phyloP scores from a whole-genome alignment of 345 rosid genomes.

The Syzygium aqueum region DNA sequence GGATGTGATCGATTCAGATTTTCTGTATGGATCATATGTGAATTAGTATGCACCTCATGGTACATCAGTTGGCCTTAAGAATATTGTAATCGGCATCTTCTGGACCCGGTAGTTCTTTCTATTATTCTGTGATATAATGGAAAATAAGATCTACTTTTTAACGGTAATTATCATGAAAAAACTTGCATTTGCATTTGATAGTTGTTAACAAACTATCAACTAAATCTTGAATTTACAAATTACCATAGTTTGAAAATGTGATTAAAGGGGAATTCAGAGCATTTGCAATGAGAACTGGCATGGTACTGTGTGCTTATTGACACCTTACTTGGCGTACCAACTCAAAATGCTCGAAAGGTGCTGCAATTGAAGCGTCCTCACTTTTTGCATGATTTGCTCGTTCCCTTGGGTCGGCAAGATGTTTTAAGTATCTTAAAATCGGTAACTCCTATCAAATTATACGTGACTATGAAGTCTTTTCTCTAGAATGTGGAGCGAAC shows the following conservation, averaged over 20 bases:
- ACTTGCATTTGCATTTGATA: neutral
- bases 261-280: neutral
- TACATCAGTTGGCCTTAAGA: neutral
- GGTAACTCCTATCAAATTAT: neutral
- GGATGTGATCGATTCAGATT: neutral
- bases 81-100: neutral
- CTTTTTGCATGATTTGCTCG: neutral
- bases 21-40: neutral
- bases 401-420: neutral
- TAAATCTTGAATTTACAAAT: neutral
- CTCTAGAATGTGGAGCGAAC: neutral
- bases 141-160: neutral
- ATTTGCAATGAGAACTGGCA: neutral
- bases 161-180: neutral
- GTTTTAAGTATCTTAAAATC: neutral
- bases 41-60: neutral
- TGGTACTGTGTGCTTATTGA: neutral
- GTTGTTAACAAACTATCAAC: neutral
- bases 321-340: neutral
- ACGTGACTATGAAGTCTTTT: neutral
- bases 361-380: neutral
- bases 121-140: neutral
- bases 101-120: neutral
- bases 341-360: neutral
- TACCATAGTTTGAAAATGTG: neutral